Conservation (phyloP, 805 yeast species). For the Wickerhamiella shivajii region DNA sequence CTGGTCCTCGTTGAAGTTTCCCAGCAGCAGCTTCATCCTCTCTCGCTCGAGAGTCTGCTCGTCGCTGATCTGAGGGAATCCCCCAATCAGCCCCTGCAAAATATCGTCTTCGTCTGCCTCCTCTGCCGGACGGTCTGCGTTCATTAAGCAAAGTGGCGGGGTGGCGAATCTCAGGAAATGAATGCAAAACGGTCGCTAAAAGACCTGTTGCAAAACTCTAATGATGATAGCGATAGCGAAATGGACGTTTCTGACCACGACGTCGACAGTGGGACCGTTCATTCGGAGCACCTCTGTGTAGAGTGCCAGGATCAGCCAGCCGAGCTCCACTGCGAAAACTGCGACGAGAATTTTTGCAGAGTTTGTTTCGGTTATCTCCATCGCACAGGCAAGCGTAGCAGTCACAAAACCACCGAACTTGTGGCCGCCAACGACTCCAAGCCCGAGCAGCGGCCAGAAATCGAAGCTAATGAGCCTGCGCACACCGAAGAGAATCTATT, state of each 20-base stretch:
- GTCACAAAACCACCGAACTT: slow-evolving; percentile 18
- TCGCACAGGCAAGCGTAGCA: slow-evolving; percentile 37
- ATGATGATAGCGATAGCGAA: slow-evolving; percentile 16
- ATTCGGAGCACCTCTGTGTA: slow-evolving; percentile 34
- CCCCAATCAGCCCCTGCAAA: no score
- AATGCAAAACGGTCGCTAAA: slow-evolving; percentile 17
- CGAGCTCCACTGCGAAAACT: slow-evolving; percentile 44
- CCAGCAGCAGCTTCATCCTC: slow-evolving; percentile 38
- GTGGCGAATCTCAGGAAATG: slow-evolving; percentile 12
- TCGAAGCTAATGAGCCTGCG: slow-evolving; percentile 13
- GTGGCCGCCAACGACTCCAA: not conserved
- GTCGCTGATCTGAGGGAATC: slow-evolving; percentile 4
- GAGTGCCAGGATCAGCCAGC: slow-evolving; percentile 65
- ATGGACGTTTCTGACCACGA: slow-evolving; percentile 2
- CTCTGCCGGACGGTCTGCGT: no score
- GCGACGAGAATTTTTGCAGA: slow-evolving; percentile 54
- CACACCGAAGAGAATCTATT: slow-evolving; percentile 7
- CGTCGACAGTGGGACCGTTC: not conserved
- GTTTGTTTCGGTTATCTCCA: slow-evolving; percentile 59
- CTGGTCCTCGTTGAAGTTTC: slow-evolving; percentile 66
- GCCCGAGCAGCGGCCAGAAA: slow-evolving; percentile 13
- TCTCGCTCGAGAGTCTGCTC: slow-evolving; percentile 23
- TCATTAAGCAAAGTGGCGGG: no score
- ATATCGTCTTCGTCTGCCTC: no score
- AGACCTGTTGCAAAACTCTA: slow-evolving; percentile 20